These are phyloP conservation scores for Phaeosphaeria sp. DNA, from an alignment of 2,329 filamentous ascomycete species.

Conservation along the genomic window DNA sequence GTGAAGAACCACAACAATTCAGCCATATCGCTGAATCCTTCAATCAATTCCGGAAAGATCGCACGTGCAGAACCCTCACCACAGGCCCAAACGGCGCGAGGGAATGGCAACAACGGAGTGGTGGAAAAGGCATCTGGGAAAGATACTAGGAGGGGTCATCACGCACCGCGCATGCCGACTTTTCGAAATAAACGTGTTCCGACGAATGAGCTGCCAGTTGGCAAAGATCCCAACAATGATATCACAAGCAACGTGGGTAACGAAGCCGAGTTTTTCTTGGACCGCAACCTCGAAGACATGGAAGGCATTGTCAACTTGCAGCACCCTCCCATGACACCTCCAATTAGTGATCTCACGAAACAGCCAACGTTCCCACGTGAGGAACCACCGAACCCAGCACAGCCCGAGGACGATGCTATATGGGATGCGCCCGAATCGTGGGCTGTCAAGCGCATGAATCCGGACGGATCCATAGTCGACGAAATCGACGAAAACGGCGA, in stretches of 20 bases:
- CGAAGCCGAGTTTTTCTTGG: conserved; percentile 74
- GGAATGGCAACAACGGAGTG: conserved; percentile 25
- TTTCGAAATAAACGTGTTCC: conserved; percentile 54
- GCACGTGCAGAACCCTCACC: conserved; percentile 38
- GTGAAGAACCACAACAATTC: conserved; percentile 36
- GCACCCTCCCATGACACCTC: conserved; percentile 73
- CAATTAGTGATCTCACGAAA: conserved; percentile 55
- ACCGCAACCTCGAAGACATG: conserved; percentile 90
- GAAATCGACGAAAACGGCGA: conserved; percentile 74
- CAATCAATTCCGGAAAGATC: conserved; percentile 35
- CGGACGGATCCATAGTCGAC: conserved; percentile 63
- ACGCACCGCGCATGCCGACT: conserved; percentile 56
- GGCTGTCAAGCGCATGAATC: conserved; percentile 78
- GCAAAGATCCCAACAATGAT: conserved; percentile 55
- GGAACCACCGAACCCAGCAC: conserved; percentile 28
- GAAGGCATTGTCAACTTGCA: conserved; percentile 77
- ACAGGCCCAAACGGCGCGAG: conserved; percentile 31
- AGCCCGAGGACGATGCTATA: conserved; percentile 57
- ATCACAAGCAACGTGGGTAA: conserved; percentile 54
- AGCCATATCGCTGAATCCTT: conserved; percentile 49
- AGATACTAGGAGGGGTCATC: conserved; percentile 38
- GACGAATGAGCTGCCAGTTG: conserved; percentile 30
- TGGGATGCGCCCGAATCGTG: conserved; percentile 98
- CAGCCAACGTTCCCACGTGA: conserved; percentile 55
- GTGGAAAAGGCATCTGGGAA: conserved; percentile 30